Conservation (phyloP, 345 rosid genomes). For the Gossypium rotundifolium region DNA sequence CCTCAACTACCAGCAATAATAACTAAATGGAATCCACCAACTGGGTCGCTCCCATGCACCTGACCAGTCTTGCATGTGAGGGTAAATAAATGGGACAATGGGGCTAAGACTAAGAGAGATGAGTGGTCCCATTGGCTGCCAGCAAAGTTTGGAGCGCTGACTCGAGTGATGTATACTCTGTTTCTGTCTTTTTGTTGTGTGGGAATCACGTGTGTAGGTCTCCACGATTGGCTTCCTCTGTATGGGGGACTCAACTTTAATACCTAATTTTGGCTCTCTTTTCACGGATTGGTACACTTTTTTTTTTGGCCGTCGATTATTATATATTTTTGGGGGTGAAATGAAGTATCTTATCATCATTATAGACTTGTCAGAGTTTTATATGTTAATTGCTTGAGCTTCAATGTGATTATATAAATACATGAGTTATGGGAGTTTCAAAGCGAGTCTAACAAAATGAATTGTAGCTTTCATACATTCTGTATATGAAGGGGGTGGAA, state of each 20-base stretch:
- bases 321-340: neutral
- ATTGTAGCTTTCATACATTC: neutral
- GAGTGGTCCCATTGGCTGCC: slow-evolving; percentile 22
- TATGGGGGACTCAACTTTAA: neutral
- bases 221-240: slow-evolving; percentile 8
- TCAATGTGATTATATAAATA: neutral
- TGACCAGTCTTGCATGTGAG: slow-evolving; percentile 24
- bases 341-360: neutral
- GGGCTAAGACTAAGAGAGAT: neutral
- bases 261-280: neutral
- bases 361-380: neutral
- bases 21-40: slow-evolving; percentile 1
- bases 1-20: slow-evolving; percentile 19
- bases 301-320: neutral
- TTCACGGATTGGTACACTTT: neutral
- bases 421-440: neutral
- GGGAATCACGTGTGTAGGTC: slow-evolving; percentile 15
- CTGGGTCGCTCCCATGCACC: neutral
- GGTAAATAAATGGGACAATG: slow-evolving; percentile 23
- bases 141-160: slow-evolving; percentile 6
- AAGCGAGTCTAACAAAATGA: neutral
- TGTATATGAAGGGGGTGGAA: neutral
- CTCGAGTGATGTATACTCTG: neutral
- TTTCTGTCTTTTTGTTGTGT: neutral
- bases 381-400: neutral